Evolutionary conservation across 2,329 filamentous ascomycete species (phyloP), one percentile per base, ranked within the genome.

Genomic region (Blastomyces silverae): DNA sequence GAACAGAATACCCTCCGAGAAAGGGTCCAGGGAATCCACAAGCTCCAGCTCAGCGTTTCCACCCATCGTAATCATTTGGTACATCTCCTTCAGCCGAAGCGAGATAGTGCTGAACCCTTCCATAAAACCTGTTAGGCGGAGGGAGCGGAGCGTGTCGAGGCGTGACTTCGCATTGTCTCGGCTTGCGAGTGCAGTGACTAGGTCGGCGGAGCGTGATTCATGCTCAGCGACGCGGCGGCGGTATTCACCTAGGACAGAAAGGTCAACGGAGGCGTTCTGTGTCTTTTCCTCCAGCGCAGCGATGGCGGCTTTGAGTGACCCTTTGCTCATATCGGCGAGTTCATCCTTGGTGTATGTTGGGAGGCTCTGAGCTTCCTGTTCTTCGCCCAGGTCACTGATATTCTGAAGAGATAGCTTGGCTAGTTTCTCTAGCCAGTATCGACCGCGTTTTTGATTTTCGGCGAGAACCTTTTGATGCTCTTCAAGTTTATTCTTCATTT

Each of bases 1-100:
- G 81, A 99, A 99, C 59, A 97, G 77, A 67, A 99, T 97, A 34
- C 94, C 94, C 78, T 99, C 94, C 7, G 90, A 92, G 81, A 99
- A 99, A 0, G 94, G 94, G 75, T 99, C 95, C 2, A 99, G 82
- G 22, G 89, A 93, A 80, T 99, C 94, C 52, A 99, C 94, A 31
- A 99, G 87, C 77, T 99, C 95, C 15, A 99, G 85, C 79, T 99
- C 94, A 0, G 94, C 94, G 72, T 99, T 99, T 64, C 94, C 94
- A 67, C 94, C 94, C 92, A 99, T 97, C 28, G 94, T 99, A 76
- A 99, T 99, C 92, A 99, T 97, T 76, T 99, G 94, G 79, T 99
- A 99, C 94, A 99, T 99, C 74, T 99, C 94, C 81, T 99, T 99
- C 57, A 99, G 83, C 0, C 93, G 89, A 31, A 97, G 83, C 1